Percentiles rank a stretch among this genome's conserved stretches.
These are phyloP conservation scores for Parafenestella ontariensis DNA, from an alignment of 2,329 filamentous ascomycete genomes.

Conservation along the genomic window DNA sequence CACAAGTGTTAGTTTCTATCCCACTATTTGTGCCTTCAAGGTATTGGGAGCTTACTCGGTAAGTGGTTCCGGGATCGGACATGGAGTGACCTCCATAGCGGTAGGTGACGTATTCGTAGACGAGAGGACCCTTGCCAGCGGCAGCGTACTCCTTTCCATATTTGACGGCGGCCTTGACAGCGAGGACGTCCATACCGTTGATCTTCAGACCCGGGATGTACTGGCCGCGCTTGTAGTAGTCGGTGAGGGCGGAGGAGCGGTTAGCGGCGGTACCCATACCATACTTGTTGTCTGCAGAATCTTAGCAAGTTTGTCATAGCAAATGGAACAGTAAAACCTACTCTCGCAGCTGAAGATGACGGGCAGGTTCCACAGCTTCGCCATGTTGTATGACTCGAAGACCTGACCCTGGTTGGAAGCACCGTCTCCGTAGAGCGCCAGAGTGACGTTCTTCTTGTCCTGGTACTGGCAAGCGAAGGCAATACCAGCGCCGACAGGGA, in stretches of 20 bases:
- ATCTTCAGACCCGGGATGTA: conserved; percentile 99
- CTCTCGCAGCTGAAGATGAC: conserved; percentile 98
- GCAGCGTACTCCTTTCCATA: conserved; percentile 89
- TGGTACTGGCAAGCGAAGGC: conserved; percentile 97
- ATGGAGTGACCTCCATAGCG: conserved; percentile 99
- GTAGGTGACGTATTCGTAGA: conserved; percentile 99
- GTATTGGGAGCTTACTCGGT: conserved; percentile 65
- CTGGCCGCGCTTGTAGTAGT: conserved; percentile 99
- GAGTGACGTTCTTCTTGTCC: conserved; percentile 81
- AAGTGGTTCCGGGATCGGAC: conserved; percentile 99
- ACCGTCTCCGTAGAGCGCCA: conserved; percentile 96
- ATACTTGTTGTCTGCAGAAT: conserved; percentile 93
- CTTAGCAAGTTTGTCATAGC: conserved; percentile 22
- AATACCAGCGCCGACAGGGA: conserved; percentile 94
- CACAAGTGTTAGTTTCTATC: conserved; percentile 21
- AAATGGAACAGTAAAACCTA: conserved; percentile 60
- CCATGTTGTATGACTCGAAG: conserved; percentile 99
- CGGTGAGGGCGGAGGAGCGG: conserved; percentile 92
- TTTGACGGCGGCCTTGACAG: conserved; percentile 94
- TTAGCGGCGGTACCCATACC: conserved; percentile 98
- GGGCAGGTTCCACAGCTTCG: conserved; percentile 97
- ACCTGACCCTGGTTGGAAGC: conserved; percentile 99
- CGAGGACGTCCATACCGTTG: conserved; percentile 99
- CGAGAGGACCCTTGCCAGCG: conserved; percentile 86
- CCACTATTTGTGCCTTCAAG: background rate